phyloP scores from a whole-genome alignment of 2,329 filamentous ascomycete genomes.

The Didymosphaeria variabile region DNA sequence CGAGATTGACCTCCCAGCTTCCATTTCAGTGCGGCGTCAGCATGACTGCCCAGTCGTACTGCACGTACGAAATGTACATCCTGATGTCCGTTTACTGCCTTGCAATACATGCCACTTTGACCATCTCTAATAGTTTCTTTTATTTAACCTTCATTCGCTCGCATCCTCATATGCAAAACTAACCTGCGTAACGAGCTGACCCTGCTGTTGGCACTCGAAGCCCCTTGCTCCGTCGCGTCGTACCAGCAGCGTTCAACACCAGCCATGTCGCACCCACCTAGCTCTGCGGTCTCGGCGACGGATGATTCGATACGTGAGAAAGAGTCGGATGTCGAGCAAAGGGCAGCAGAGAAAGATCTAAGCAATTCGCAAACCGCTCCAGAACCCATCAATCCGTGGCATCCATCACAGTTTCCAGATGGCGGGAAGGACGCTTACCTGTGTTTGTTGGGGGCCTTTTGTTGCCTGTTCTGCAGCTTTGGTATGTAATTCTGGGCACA shows the following conservation, averaged over 20 bases:
- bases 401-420: slow-evolving; percentile 48
- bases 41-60: neutral
- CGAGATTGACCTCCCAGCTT: neutral
- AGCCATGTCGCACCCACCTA: slow-evolving; percentile 1
- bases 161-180: neutral
- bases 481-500: slow-evolving; percentile 50
- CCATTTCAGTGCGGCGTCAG: neutral
- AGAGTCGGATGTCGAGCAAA: neutral
- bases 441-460: slow-evolving; percentile 37
- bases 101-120: neutral
- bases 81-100: neutral
- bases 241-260: slow-evolving; percentile 2
- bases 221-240: neutral
- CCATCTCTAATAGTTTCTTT: neutral
- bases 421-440: slow-evolving; percentile 49
- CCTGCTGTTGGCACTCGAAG: neutral
- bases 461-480: slow-evolving; percentile 47
- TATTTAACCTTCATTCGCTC: neutral
- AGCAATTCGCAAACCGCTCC: slow-evolving; percentile 9
- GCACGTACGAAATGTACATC: slow-evolving; percentile 8
- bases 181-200: neutral
- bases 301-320: slow-evolving; percentile 2
- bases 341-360: neutral
- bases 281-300: neutral
- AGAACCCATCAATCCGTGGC: slow-evolving; percentile 32